Evolutionary conservation across 495 filamentous ascomycete genomes (phyloP).

Genomic region (Penicillium desertorum): DNA sequence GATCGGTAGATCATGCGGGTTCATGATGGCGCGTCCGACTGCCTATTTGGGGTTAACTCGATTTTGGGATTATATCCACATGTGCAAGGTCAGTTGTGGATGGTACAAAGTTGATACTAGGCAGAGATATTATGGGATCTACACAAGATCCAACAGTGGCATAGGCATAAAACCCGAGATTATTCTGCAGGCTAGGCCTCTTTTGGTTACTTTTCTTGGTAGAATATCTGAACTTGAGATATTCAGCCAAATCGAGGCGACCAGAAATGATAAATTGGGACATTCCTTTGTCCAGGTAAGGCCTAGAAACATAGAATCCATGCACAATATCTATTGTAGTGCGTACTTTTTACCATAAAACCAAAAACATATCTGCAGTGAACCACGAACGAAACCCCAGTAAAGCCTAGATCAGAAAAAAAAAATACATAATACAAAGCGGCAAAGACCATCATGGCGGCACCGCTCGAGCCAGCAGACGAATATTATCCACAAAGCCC

Average conservation of each 20-base stretch:
- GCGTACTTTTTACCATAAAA: constrained; percentile 8
- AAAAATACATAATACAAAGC: constrained; percentile 25
- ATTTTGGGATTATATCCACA: no score
- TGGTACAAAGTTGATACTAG: no score
- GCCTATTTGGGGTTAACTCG: constrained; percentile 6
- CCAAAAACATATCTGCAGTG: constrained; percentile 21
- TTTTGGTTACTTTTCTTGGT: not conserved
- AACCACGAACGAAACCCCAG: constrained; percentile 2
- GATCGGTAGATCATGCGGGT: constrained; percentile 8
- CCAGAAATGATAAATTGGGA: not conserved
- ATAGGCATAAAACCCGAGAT: no score
- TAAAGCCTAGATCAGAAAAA: constrained; percentile 4
- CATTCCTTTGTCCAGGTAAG: not conserved
- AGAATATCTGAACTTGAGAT: not conserved
- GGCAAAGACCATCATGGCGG: constrained; percentile 33
- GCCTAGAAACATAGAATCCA: not conserved
- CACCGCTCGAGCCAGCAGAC: constrained; percentile 59
- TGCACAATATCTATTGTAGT: constrained; percentile 15
- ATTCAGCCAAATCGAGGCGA: not conserved
- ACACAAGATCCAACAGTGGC: no score
- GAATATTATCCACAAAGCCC: constrained; percentile 82
- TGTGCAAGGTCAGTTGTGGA: no score
- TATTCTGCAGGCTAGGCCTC: no score
- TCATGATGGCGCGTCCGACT: constrained; percentile 24
- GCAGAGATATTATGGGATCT: no score